These are phyloP conservation scores for Alternaria ventricosa DNA, from an alignment of 2,329 filamentous ascomycete genomes.

Conservation along the genomic window DNA sequence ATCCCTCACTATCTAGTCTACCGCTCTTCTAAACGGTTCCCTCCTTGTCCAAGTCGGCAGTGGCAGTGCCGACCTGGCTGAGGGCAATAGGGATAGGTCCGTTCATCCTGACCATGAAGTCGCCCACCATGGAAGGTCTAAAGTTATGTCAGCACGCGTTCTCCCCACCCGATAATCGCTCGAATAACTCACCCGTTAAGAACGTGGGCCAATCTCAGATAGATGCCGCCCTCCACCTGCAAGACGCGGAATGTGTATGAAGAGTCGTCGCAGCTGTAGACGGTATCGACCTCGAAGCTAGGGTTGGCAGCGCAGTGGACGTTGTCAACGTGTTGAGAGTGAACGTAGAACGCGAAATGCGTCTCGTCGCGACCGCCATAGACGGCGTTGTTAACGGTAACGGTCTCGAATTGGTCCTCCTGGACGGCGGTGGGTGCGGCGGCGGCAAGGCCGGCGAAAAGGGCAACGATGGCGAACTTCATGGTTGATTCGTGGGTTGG, in stretches of 20 bases:
- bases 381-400: background rate
- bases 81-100: background rate
- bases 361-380: background rate
- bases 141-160: background rate
- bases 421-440: background rate
- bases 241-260: background rate
- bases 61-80: background rate
- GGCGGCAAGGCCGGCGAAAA: conserved; percentile 2
- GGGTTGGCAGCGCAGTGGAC: background rate
- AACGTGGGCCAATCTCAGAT: background rate
- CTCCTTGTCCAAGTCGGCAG: background rate
- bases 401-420: background rate
- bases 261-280: background rate
- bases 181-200: background rate
- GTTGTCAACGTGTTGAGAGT: background rate
- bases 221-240: background rate
- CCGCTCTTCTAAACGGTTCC: background rate
- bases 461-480: background rate
- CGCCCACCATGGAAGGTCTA: background rate
- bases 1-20: background rate
- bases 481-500: background rate
- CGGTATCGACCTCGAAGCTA: background rate
- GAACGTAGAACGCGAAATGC: background rate
- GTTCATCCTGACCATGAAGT: background rate
- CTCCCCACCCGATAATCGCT: background rate